Evolutionary conservation across 1,284 basidiomycete genomes (phyloP).

Genomic region (Pyrrhoderma noxium): DNA sequence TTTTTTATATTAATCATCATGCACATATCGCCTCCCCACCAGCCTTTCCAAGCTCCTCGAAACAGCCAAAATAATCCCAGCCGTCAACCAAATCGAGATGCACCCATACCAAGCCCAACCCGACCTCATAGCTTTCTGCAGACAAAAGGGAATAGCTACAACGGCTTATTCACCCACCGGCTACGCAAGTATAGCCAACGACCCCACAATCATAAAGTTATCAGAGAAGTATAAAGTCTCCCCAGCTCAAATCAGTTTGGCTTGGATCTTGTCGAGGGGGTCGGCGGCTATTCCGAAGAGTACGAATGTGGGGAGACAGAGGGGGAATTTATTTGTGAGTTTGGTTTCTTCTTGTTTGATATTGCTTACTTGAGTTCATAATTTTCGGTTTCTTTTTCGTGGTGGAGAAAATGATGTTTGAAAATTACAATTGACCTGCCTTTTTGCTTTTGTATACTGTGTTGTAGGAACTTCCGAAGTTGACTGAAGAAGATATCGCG

Average conservation of each 20-base stretch:
- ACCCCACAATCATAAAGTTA: conserved; percentile 19
- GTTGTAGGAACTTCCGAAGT: conserved; percentile 17
- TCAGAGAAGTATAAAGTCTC: conserved; percentile 21
- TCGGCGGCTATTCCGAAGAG: conserved; percentile 22
- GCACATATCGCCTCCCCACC: no score
- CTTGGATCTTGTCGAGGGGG: conserved; percentile 23
- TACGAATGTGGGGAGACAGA: conserved; percentile 19
- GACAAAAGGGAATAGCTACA: conserved; percentile 33
- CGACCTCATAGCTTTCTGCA: conserved; percentile 32
- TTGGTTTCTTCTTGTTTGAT: not conserved
- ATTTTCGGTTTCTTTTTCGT: no score
- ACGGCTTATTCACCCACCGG: conserved; percentile 37
- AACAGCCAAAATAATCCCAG: conserved; percentile 33
- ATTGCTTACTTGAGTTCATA: not conserved
- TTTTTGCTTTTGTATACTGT: no score
- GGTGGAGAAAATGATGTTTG: no score
- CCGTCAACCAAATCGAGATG: conserved; percentile 40
- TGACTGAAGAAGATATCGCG: conserved; percentile 17
- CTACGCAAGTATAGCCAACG: conserved; percentile 17
- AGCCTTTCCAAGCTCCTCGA: conserved; percentile 26
- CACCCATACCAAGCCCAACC: conserved; percentile 32
- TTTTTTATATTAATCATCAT: no score
- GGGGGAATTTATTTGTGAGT: conserved; percentile 19
- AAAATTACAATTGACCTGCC: no score
- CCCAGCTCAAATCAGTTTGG: conserved; percentile 21